These are phyloP conservation scores for Kwoniella dejecticola DNA, from an alignment of 768 basidiomycete genomes.

Conservation along the genomic window DNA sequence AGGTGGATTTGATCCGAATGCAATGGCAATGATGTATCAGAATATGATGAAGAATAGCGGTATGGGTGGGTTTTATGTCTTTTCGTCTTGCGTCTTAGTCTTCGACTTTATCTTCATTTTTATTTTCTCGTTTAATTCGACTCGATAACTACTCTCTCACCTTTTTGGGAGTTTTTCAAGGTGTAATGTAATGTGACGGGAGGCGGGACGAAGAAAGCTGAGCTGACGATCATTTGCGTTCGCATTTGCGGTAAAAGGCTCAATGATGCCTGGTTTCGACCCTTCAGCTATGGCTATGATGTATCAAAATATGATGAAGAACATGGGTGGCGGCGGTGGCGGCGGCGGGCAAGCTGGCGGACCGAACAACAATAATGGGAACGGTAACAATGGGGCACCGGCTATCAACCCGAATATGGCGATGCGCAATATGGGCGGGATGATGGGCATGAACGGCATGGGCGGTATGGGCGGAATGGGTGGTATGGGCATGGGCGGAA, in stretches of 20 bases:
- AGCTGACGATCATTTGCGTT: too few species aligned
- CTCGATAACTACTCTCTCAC: too few species aligned
- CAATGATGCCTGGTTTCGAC: conserved; percentile 63
- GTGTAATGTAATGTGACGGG: too few species aligned
- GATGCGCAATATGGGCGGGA: conserved; percentile 36
- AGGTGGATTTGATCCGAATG: conserved; percentile 77
- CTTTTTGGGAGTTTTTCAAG: too few species aligned
- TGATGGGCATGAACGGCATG: conserved; percentile 22
- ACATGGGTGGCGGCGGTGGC: conserved; percentile 30
- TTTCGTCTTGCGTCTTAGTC: not conserved
- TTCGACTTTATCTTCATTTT: too few species aligned
- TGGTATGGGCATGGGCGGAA: conserved; percentile 30
- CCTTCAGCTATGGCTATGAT: conserved; percentile 88
- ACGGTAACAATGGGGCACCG: conserved; percentile 46
- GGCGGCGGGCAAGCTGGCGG: not conserved
- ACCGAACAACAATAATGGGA: conserved; percentile 25
- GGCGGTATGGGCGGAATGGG: conserved; percentile 54
- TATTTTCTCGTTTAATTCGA: too few species aligned
- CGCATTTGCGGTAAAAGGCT: too few species aligned
- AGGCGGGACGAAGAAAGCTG: too few species aligned
- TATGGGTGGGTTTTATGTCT: conserved; percentile 16
- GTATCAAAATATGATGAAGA: conserved; percentile 81
- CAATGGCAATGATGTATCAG: conserved; percentile 87
- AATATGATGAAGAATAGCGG: conserved; percentile 66
- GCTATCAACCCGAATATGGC: conserved; percentile 51